Evolutionary conservation across 2,329 filamentous ascomycete genomes (phyloP), one percentile per base, ranked within the genome.

Genomic region (Penicillium sp.): DNA sequence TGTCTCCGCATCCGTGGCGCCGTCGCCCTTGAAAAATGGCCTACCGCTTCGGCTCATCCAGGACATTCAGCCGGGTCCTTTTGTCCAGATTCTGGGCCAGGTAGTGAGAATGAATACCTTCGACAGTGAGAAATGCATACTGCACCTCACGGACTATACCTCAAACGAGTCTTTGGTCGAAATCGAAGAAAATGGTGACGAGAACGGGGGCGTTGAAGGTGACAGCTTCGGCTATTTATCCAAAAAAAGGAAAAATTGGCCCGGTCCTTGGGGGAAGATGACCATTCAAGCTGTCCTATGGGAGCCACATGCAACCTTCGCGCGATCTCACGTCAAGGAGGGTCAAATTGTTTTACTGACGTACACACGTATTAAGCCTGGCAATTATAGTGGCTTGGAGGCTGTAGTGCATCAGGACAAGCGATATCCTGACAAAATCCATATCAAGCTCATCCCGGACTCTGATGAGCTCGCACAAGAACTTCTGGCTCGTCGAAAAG

Each of bases 111-210:
- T 76, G 0, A 80, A 73, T 55, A 61, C 69, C 11, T 64, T 58
- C 26, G 65, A 68, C 35, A 58, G 56, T 39, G 74, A 77, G 26
- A 78, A 69, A 48, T 68, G 79, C 9, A 80, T 81, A 4, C 54
- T 95, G 0, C 90, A 90, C 73, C 72, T 95, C 13, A 86, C 87
- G 0, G 90, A 96, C 66, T 95, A 90, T 65, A 94, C 89, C 0
- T 71, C 80, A 43, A 88, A 96, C 59, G 61, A 73, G 0, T 50
- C 60, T 1, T 82, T 96, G 49, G 84, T 77, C 54, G 67, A 82
- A 33, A 81, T 81, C 44, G 47, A 45, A 18, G 58, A 58, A 32
- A 65, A 71, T 8, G 60, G 62, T 4, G 49, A 57, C 12, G 55
- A 57, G 9, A 55, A 64, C 1, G 64, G 64, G 5, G 64, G 64